Evolutionary conservation across 2,329 filamentous ascomycete genomes (phyloP).

Genomic region (Stachybotrys chlorohalonatus): DNA sequence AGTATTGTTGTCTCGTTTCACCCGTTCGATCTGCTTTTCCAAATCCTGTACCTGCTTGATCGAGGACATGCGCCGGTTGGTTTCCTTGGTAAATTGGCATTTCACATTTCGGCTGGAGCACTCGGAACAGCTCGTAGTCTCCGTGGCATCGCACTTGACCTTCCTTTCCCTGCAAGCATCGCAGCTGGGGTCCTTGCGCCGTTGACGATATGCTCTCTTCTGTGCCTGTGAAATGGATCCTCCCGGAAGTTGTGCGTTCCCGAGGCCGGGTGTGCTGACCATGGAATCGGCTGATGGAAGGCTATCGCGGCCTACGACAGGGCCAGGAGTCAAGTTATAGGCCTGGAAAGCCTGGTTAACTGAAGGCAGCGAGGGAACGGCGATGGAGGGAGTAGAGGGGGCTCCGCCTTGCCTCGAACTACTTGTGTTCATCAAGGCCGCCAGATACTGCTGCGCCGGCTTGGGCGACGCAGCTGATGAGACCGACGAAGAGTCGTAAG

Average conservation of each 20-base stretch:
- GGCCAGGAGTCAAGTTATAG: slow-evolving; percentile 40
- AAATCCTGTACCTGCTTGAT: slow-evolving; percentile 99
- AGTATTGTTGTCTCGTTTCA: slow-evolving; percentile 71
- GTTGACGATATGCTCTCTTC: slow-evolving; percentile 89
- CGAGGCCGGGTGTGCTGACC: slow-evolving; percentile 40
- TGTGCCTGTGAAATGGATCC: slow-evolving; percentile 53
- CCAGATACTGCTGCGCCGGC: slow-evolving; percentile 40
- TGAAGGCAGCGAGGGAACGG: slow-evolving; percentile 41
- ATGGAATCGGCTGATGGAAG: slow-evolving; percentile 50
- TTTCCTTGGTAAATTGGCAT: slow-evolving; percentile 98
- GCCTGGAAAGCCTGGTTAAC: slow-evolving; percentile 40
- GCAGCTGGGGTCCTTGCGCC: slow-evolving; percentile 93
- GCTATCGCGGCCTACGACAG: slow-evolving; percentile 49
- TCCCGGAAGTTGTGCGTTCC: slow-evolving; percentile 24
- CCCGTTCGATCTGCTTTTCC: slow-evolving; percentile 77
- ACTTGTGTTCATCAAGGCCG: slow-evolving; percentile 38
- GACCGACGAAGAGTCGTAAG: slow-evolving; percentile 56
- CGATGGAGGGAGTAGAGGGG: slow-evolving; percentile 36
- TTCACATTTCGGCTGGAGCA: slow-evolving; percentile 95
- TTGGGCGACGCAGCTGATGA: slow-evolving; percentile 53
- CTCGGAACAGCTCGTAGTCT: slow-evolving; percentile 92
- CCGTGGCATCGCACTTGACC: slow-evolving; percentile 90
- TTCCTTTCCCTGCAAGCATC: slow-evolving; percentile 88
- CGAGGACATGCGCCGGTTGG: slow-evolving; percentile 95
- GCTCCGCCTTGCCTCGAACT: background rate